Evolutionary conservation across 2,329 filamentous ascomycete genomes (phyloP).

Genomic region (Calonectria ilicicola): DNA sequence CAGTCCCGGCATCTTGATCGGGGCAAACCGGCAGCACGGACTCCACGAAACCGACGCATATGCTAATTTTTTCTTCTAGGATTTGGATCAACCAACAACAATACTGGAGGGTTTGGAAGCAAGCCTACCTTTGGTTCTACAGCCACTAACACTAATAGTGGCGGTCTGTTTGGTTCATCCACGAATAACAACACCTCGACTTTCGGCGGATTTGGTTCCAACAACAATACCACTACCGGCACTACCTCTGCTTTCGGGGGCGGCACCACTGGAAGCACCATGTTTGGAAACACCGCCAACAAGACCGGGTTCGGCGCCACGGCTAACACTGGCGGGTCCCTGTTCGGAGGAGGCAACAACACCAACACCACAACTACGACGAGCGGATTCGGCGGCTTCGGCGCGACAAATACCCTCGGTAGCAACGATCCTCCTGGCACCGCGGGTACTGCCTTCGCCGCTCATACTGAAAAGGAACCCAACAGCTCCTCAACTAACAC

Average conservation of each 20-base stretch:
- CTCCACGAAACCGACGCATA: constrained; percentile 11
- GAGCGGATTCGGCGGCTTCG: constrained; percentile 55
- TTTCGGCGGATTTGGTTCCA: constrained; percentile 56
- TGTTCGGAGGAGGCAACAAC: constrained; percentile 59
- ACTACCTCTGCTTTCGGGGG: constrained; percentile 55
- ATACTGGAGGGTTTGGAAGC: constrained; percentile 52
- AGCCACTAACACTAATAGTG: constrained; percentile 53
- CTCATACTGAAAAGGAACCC: constrained; percentile 80
- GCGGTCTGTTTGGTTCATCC: constrained; percentile 59
- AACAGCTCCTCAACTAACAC: constrained; percentile 68
- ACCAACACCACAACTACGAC: constrained; percentile 44
- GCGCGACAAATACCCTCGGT: constrained; percentile 62
- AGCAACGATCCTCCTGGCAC: constrained; percentile 76
- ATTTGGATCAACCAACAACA: constrained; percentile 52
- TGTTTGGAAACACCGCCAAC: constrained; percentile 63
- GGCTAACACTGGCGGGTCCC: constrained; percentile 53
- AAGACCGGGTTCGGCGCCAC: constrained; percentile 65
- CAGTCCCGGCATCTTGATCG: constrained; percentile 34
- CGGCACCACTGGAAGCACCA: constrained; percentile 54
- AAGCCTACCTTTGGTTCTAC: constrained; percentile 67
- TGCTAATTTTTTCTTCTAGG: constrained; percentile 42
- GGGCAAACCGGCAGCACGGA: constrained; percentile 25
- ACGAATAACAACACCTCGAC: constrained; percentile 53
- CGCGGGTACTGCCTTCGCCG: constrained; percentile 74
- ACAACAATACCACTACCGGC: constrained; percentile 48